Percentiles rank a stretch among this genome's conserved stretches.
These are phyloP conservation scores for Isoetes engelmannii DNA, from an alignment of 83 land plant species.

Conservation along the genomic window DNA sequence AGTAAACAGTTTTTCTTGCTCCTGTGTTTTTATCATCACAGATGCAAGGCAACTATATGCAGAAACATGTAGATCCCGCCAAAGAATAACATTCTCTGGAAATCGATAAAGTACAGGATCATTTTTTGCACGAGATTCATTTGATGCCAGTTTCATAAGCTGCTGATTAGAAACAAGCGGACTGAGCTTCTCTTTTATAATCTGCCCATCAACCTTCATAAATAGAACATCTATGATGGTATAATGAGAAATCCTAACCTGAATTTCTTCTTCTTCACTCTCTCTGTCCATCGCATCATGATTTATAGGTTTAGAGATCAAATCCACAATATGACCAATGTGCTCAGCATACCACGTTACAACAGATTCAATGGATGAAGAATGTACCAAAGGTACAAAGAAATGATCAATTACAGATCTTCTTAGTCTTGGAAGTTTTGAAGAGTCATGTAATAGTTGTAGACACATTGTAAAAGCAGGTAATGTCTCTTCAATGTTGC, in stretches of 20 bases:
- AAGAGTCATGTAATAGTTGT: slow-evolving; percentile 23
- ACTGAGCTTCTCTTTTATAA: slow-evolving; percentile 35
- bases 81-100: slow-evolving; percentile 29
- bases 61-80: slow-evolving; percentile 42
- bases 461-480: slow-evolving; percentile 29
- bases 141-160: slow-evolving; percentile 32
- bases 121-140: slow-evolving; percentile 36
- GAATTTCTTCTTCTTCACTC: slow-evolving; percentile 31
- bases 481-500: slow-evolving; percentile 20
- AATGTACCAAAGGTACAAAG: slow-evolving; percentile 26
- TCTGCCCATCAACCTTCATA: slow-evolving; percentile 16
- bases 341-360: slow-evolving; percentile 34
- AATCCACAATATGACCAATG: slow-evolving; percentile 16
- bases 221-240: slow-evolving; percentile 31
- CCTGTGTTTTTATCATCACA: slow-evolving; percentile 34
- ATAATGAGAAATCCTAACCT: slow-evolving; percentile 32
- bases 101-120: slow-evolving; percentile 32
- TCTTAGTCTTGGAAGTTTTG: slow-evolving; percentile 26
- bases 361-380: slow-evolving; percentile 30
- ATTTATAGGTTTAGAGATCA: slow-evolving; percentile 11
- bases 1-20: slow-evolving; percentile 27
- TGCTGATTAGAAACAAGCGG: slow-evolving; percentile 27
- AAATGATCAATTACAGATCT: slow-evolving; percentile 30
- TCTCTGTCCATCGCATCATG: slow-evolving; percentile 20
- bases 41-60: slow-evolving; percentile 46